phyloP scores from a whole-genome alignment of 169 alveolate species.

The Eimeria maxima region DNA sequence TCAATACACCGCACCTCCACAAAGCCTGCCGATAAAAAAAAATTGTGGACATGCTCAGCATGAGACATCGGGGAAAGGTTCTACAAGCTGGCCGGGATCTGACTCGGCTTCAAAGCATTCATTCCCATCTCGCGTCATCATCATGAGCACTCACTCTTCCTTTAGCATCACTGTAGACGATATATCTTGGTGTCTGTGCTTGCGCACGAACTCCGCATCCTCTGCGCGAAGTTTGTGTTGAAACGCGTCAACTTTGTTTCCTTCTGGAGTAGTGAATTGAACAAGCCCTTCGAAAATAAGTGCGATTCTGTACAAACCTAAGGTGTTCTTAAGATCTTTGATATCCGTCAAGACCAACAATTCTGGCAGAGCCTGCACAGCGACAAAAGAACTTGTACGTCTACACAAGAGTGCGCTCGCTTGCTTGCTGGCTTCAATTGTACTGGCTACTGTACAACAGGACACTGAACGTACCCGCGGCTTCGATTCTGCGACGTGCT shows the following conservation, averaged over 20 bases:
- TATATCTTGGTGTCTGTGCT: slow-evolving; percentile 47
- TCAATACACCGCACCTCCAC: not conserved
- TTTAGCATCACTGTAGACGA: slow-evolving; percentile 48
- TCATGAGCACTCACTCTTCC: not conserved
- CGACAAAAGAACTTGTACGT: not conserved
- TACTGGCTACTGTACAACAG: not conserved
- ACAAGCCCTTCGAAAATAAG: slow-evolving; percentile 79
- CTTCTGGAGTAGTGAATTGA: slow-evolving; percentile 61
- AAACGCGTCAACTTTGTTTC: slow-evolving; percentile 54
- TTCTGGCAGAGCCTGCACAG: slow-evolving; percentile 67
- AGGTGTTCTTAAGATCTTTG: slow-evolving; percentile 50
- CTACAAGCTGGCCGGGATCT: not conserved
- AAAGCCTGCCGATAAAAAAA: not conserved
- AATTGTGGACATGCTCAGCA: not conserved
- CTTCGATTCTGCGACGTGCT: slow-evolving; percentile 36
- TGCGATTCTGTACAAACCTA: slow-evolving; percentile 60
- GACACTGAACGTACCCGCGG: slow-evolving; percentile 31
- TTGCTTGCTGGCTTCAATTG: not conserved
- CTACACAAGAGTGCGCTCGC: not conserved
- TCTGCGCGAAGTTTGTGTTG: not conserved
- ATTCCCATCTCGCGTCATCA: not conserved
- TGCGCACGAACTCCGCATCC: slow-evolving; percentile 67
- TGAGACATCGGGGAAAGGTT: not conserved
- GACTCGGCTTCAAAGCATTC: not conserved
- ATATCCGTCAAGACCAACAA: slow-evolving; percentile 80